Evolutionary conservation across 2,329 filamentous ascomycete species (phyloP).

Genomic region (Cordyceps cateniannulata): DNA sequence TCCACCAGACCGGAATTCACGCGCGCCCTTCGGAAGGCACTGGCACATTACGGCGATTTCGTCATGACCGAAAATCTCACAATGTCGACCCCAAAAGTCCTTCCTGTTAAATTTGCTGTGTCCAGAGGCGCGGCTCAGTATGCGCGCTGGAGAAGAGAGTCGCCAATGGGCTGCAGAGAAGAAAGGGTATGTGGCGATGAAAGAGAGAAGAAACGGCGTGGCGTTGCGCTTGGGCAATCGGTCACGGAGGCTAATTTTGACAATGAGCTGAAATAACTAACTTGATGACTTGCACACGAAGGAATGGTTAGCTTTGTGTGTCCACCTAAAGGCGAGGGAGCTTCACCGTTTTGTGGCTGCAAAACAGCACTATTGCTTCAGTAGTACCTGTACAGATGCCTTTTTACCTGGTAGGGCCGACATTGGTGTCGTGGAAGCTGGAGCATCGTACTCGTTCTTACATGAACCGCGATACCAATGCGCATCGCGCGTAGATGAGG

Average conservation of each 20-base stretch:
- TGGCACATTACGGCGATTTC: not conserved
- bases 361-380: too few relatives aligned
- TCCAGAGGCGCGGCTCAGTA: not conserved
- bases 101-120: not conserved
- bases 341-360: too few relatives aligned
- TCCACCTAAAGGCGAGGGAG: too few relatives aligned
- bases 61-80: not conserved
- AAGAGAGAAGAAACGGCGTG: not conserved
- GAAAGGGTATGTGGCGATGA: not conserved
- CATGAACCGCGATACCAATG: too few relatives aligned
- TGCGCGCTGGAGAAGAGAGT: not conserved
- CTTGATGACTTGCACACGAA: too few relatives aligned
- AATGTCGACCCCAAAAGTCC: not conserved
- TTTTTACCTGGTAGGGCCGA: too few relatives aligned
- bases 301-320: too few relatives aligned
- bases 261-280: not conserved
- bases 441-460: too few relatives aligned
- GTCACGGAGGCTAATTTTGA: not conserved
- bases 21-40: not conserved
- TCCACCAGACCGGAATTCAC: not conserved
- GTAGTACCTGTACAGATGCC: too few relatives aligned
- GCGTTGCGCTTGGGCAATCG: not conserved
- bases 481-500: too few relatives aligned
- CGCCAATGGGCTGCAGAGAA: not conserved
- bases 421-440: too few relatives aligned